These are phyloP conservation scores for Ogataea corticis DNA, from an alignment of 805 yeast genomes.

Conservation along the genomic window DNA sequence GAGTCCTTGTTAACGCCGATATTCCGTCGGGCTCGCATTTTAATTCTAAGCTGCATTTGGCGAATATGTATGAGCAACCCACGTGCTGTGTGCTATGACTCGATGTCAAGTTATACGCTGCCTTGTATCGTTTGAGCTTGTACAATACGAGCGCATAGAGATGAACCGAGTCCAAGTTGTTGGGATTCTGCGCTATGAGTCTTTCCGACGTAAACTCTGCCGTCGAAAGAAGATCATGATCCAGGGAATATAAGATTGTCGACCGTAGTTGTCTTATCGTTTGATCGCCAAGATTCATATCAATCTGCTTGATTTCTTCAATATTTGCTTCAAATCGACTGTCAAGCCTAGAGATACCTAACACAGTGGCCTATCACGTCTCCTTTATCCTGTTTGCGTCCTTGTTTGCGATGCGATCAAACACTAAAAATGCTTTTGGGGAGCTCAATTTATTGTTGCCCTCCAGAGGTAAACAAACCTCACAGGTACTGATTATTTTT, in stretches of 20 bases:
- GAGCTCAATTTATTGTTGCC: neutral
- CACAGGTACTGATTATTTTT: constrained; percentile 4
- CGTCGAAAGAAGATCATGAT: constrained; percentile 63
- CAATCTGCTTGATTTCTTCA: neutral
- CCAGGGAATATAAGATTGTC: constrained; percentile 67
- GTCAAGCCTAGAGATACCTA: neutral
- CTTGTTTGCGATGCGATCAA: neutral
- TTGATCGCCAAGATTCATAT: constrained; percentile 26
- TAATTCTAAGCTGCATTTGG: constrained; percentile 60
- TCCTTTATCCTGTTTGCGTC: neutral
- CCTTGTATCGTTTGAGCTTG: constrained; percentile 56
- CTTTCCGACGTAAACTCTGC: constrained; percentile 90
- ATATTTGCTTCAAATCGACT: neutral
- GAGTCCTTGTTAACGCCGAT: constrained; percentile 43
- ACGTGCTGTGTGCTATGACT: constrained; percentile 47
- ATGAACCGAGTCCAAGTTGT: constrained; percentile 61
- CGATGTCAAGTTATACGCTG: constrained; percentile 56
- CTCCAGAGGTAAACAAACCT: constrained; percentile 15
- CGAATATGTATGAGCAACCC: constrained; percentile 78
- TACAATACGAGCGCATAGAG: constrained; percentile 68
- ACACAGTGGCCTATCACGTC: neutral
- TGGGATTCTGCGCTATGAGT: constrained; percentile 60
- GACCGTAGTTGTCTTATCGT: constrained; percentile 47
- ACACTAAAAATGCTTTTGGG: neutral
- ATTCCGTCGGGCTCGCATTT: constrained; percentile 63